These are phyloP conservation scores for Rhodosporidiobolus odoratus DNA, from an alignment of 768 basidiomycete genomes.

Conservation along the genomic window DNA sequence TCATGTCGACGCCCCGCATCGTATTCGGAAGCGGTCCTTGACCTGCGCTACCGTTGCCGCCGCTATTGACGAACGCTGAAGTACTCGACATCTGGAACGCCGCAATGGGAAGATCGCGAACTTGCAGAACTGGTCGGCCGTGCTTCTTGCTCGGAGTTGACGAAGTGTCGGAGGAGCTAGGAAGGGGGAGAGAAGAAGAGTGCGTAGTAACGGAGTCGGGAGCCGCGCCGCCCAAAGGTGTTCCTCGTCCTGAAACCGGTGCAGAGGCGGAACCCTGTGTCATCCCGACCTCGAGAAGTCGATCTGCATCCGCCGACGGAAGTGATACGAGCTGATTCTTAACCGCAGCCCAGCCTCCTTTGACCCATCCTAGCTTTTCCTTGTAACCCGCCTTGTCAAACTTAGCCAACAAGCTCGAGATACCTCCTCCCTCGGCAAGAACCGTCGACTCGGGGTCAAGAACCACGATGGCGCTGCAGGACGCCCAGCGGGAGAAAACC, in stretches of 20 bases:
- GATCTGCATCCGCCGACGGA: background rate
- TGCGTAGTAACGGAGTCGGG: background rate
- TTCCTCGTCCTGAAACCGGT: background rate
- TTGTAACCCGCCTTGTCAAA: conserved; percentile 51
- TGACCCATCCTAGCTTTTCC: conserved; percentile 69
- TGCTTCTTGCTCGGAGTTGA: conserved; percentile 25
- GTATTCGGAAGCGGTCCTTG: background rate
- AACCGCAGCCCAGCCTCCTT: conserved; percentile 74
- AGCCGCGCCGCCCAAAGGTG: background rate
- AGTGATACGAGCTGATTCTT: conserved; percentile 43
- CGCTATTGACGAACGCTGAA: conserved; percentile 20
- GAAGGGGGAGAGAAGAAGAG: no score
- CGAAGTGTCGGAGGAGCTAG: background rate
- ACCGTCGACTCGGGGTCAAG: conserved; percentile 72
- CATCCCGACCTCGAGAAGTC: conserved; percentile 1
- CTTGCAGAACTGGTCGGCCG: conserved; percentile 37
- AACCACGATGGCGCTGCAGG: conserved; percentile 60
- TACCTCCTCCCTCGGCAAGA: conserved; percentile 54
- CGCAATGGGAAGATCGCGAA: conserved; percentile 44
- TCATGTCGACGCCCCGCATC: background rate
- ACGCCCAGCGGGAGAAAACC: conserved; percentile 52
- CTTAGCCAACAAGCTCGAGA: conserved; percentile 47
- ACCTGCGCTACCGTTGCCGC: background rate
- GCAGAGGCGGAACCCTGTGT: background rate
- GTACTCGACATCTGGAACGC: conserved; percentile 49